Base-by-base conservation (phyloP, 1,284 basidiomycete genomes). In the Ustilago shanxiensis region DNA sequence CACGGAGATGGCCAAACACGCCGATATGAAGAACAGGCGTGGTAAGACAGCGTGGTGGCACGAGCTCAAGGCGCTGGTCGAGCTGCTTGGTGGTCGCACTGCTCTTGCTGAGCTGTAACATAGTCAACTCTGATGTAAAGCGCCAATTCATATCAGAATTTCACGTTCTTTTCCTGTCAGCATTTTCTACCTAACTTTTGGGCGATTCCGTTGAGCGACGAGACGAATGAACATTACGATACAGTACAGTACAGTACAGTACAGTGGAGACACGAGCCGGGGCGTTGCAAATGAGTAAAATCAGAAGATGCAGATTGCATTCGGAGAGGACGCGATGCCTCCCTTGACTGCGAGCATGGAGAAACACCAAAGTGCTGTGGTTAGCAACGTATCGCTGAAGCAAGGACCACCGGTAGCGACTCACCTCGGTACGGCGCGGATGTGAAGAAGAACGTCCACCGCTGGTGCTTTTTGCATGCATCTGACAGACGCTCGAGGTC, bases 1-100 rank as follows among this genome's bases (percentile, higher is more conserved):
- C 68, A 89, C 90, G 72, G 93, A 94, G 79, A 94, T 98, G 90
- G 88, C 93, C 57, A 87, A 88, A 71, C 91, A 93, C 60, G 93
- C 95, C 24, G 95, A 99, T 87, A 93, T 96, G 91, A 91, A 91
- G 88, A 92, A 95, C 85, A 89, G 96, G 66, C 87, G 94, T 72
- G 95, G 94, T 1, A 93, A 91, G 87, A 87, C 89, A 37, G 88
- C 89, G 59, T 96, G 95, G 94, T 99, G 96, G 97, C 76, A 80
- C 60, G 70, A 76, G 26, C 58, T 68, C 71, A 82, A 82, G 74
- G 73, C 59, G 31, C 72, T 82, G 24, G 79, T 73, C 2, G 80
- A 82, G 77, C 67, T 82, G 47, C 75, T 82, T n/a, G 80, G 78
- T 29, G 80, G 80, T n/a, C 66, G 79, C 5, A 76, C 68, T 8